phyloP scores from a whole-genome alignment of 768 basidiomycete genomes.

The Suillus ampliporus region DNA sequence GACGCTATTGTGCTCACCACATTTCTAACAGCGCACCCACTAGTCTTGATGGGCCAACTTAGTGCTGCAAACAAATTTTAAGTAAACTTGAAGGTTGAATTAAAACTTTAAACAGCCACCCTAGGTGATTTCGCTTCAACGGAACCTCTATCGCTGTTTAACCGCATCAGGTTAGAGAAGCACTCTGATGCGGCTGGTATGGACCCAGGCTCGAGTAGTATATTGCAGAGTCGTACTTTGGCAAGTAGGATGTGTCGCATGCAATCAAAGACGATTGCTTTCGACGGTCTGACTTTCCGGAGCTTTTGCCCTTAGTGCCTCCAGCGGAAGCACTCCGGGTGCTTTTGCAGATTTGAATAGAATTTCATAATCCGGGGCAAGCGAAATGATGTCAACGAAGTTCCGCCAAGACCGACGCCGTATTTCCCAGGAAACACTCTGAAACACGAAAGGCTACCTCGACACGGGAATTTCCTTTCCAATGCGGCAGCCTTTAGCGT shows the following conservation, averaged over 20 bases:
- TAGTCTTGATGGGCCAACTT: neutral
- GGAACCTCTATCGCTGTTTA: neutral
- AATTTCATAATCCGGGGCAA: neutral
- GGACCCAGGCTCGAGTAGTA: neutral
- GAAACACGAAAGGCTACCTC: neutral
- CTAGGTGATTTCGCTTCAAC: neutral
- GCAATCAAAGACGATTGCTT: neutral
- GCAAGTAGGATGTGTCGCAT: neutral
- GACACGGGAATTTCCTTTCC: neutral
- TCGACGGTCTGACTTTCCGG: neutral
- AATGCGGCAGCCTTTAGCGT: neutral
- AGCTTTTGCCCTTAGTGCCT: neutral
- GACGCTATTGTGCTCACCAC: neutral
- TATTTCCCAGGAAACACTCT: neutral
- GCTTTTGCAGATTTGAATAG: neutral
- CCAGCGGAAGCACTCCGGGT: too few relatives aligned
- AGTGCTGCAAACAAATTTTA: too few relatives aligned
- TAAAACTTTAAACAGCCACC: neutral
- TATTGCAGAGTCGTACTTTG: neutral
- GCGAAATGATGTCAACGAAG: neutral
- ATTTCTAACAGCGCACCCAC: neutral
- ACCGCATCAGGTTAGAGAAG: too few relatives aligned
- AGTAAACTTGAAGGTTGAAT: too few relatives aligned
- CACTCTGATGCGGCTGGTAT: neutral
- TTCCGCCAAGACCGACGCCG: neutral